Conservation (phyloP, 1,139 yeast species). For the Debaryomyces fabryi region DNA sequence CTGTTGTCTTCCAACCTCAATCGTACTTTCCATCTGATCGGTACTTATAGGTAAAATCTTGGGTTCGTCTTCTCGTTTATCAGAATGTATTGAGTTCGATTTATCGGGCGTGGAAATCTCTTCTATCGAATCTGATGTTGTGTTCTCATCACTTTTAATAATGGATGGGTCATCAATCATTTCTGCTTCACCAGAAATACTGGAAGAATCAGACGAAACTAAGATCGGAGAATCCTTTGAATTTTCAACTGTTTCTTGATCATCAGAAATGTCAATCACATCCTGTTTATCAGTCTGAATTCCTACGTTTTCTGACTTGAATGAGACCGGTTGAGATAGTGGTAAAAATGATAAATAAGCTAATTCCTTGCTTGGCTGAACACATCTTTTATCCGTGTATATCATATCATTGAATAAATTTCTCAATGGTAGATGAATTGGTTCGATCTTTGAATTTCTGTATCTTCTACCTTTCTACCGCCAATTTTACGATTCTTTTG, state of each 20-base stretch:
- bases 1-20: conserved; percentile 88
- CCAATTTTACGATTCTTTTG: conserved; percentile 66
- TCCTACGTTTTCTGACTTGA: conserved; percentile 28
- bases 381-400: conserved; percentile 60
- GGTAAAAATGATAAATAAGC: conserved; percentile 90
- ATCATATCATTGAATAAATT: conserved; percentile 73
- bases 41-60: conserved; percentile 48
- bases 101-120: conserved; percentile 11
- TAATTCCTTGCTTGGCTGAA: conserved; percentile 79
- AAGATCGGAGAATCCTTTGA: conserved; percentile 17
- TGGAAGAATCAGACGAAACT: neutral
- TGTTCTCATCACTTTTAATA: conserved; percentile 4
- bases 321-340: conserved; percentile 65
- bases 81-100: neutral
- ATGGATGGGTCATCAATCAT: conserved; percentile 11
- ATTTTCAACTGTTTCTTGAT: conserved; percentile 14
- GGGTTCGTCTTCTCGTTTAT: conserved; percentile 9
- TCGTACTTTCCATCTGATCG: conserved; percentile 69
- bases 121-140: conserved; percentile 9
- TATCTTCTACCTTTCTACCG: conserved; percentile 72
- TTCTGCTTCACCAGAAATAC: conserved; percentile 14
- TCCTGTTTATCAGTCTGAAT: conserved; percentile 12
- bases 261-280: conserved; percentile 13
- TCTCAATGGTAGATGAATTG: conserved; percentile 77
- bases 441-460: conserved; percentile 77